Evolutionary conservation across 179 eudicot species (phyloP), one percentile per base, ranked within the genome.

Genomic region (Drosera spatulata): DNA sequence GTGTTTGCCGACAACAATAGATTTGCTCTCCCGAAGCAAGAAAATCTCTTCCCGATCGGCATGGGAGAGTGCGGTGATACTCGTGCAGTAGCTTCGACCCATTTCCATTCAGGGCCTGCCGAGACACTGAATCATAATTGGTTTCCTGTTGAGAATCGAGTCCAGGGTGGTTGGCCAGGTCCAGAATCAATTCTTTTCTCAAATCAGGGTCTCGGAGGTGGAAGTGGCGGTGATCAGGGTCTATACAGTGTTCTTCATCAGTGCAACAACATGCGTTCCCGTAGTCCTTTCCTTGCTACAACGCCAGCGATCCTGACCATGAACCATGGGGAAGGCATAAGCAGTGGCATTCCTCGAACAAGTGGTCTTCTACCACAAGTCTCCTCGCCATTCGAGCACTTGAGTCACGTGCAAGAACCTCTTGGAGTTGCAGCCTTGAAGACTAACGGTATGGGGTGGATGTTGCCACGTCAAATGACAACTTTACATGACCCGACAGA

Each of bases 241-340:
- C 78, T 85, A 8, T 85, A 63, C 49, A 74, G 91, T 55, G 86
- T 79, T 63, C 65, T 85, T 14, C 67, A 91, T 60, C 95, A 84
- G 37, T 82, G 81, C 70, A 82, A 69, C 66, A 73, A 67, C 56
- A 56, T 82, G 44, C 81, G 49, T 42, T 66, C 82, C 12, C 72
- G 69, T 61, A 71, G 72, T 6, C 72, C 74, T 3, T 88, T 69
- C 66, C 68, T 61, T 67, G 56, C 79, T 64, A 43, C 67, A 48
- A 72, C 71, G 48, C 56, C 87, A 37, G 8, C 33, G 9, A 71
- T 78, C 59, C 78, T 71, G 61, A 58, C 80, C 2, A 79, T 79
- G 37, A 76, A 75, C 65, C 78, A 64, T 55, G 67, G 74, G 14
- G 87, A 68, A 38, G 71, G 69, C 7, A 55, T 77, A 60, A 73